phyloP scores from a whole-genome alignment of 2,329 filamentous ascomycete genomes.

The Tolypocladium album region DNA sequence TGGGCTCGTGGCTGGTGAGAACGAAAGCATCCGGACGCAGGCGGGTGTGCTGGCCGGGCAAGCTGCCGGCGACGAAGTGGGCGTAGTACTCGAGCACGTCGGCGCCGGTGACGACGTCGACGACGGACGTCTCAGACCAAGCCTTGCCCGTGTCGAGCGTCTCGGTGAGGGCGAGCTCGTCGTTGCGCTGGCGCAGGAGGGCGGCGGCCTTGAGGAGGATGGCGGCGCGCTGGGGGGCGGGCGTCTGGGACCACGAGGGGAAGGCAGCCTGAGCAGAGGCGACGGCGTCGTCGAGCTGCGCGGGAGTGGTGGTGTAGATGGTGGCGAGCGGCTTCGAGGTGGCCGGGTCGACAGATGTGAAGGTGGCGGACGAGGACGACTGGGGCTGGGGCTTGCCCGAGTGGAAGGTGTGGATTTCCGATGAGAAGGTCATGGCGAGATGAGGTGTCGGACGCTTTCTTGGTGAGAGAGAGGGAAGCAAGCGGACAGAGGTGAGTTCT shows the following conservation, averaged over 20 bases:
- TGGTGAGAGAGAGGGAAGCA: too few species aligned
- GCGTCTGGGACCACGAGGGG: constrained; percentile 62
- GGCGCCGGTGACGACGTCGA: constrained; percentile 73
- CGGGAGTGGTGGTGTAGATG: constrained; percentile 57
- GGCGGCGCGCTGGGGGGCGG: constrained; percentile 62
- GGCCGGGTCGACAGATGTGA: constrained; percentile 65
- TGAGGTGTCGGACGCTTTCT: background rate
- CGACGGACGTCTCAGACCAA: constrained; percentile 71
- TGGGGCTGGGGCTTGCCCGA: constrained; percentile 53
- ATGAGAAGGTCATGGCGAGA: constrained; percentile 23
- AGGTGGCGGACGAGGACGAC: constrained; percentile 44
- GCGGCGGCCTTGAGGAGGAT: constrained; percentile 68
- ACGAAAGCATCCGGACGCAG: constrained; percentile 70
- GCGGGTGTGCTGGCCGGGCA: constrained; percentile 70
- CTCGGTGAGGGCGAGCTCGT: constrained; percentile 68
- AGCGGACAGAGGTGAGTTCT: background rate
- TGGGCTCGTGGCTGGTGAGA: constrained; percentile 69
- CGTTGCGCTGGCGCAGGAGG: constrained; percentile 65
- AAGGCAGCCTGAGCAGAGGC: constrained; percentile 63
- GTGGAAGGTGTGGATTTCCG: constrained; percentile 57
- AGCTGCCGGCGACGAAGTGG: constrained; percentile 64
- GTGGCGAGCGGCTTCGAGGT: constrained; percentile 58
- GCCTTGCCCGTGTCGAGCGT: constrained; percentile 82
- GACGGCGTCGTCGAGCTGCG: constrained; percentile 63
- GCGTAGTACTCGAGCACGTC: constrained; percentile 85